phyloP scores from a whole-genome alignment of 2,329 filamentous ascomycete species.

The Gaeumannomyces tritici region DNA sequence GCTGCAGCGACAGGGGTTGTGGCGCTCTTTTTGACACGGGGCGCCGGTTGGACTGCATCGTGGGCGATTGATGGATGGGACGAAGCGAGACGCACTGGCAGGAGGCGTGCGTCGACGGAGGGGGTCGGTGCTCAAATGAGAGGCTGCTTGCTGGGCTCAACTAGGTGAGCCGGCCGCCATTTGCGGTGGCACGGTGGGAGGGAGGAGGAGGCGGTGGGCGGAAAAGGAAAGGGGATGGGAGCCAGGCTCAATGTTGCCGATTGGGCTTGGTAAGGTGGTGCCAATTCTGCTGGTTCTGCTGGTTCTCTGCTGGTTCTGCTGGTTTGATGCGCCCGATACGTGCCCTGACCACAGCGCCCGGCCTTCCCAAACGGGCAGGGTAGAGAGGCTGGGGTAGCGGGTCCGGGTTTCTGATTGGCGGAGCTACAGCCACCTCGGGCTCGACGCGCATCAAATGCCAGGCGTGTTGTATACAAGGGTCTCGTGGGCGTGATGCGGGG shows the following conservation, averaged over 20 bases:
- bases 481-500: neutral
- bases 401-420: neutral
- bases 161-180: neutral
- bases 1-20: neutral
- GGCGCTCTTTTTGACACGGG: neutral
- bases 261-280: too few relatives aligned
- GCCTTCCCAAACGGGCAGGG: neutral
- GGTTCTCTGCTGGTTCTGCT: neutral
- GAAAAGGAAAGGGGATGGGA: too few relatives aligned
- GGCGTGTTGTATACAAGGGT: neutral
- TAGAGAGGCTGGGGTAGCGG: neutral
- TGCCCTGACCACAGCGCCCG: neutral
- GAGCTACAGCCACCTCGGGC: neutral
- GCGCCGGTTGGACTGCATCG: neutral
- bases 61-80: neutral
- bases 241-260: too few relatives aligned
- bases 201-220: neutral
- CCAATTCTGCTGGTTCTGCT: too few relatives aligned
- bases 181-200: neutral
- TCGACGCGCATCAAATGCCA: neutral
- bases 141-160: too few relatives aligned
- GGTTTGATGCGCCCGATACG: neutral
- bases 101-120: neutral
- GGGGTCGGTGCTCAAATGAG: neutral
- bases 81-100: neutral